A percentile compares a stretch with the other conserved stretches of the same genome.
Conservation (phyloP, 2,329 filamentous ascomycete genomes). For the Periconia sp. region DNA sequence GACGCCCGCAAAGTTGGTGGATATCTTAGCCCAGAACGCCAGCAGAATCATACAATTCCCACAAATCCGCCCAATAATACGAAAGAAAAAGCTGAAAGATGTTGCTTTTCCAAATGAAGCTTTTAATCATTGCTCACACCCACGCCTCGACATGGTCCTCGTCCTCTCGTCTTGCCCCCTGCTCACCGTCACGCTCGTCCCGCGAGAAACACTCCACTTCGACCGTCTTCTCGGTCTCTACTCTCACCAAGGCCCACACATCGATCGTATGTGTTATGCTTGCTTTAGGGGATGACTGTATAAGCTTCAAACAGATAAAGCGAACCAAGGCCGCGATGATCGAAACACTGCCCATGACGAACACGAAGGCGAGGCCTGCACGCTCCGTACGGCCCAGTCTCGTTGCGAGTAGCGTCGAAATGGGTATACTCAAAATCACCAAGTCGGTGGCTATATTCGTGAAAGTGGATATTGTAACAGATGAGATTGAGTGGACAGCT, state of each 20-base stretch:
- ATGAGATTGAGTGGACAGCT: conserved; percentile 27
- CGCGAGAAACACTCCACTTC: neutral
- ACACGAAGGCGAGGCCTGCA: conserved; percentile 28
- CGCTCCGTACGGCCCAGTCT: conserved; percentile 19
- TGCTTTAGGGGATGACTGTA: conserved; percentile 22
- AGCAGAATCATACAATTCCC: too few relatives aligned
- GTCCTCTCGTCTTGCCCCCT: too few relatives aligned
- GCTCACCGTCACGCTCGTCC: too few relatives aligned
- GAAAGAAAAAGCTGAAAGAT: too few relatives aligned
- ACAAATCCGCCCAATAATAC: too few relatives aligned
- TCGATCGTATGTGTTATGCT: conserved; percentile 38
- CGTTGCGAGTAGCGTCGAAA: conserved; percentile 21
- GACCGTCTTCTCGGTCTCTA: neutral
- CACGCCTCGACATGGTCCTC: too few relatives aligned
- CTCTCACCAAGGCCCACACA: conserved; percentile 30
- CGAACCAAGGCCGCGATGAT: conserved; percentile 29
- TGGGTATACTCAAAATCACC: conserved; percentile 29
- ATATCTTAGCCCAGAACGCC: too few relatives aligned
- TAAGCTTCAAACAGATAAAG: conserved; percentile 29
- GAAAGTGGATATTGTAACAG: conserved; percentile 31
- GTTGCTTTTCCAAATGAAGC: too few relatives aligned
- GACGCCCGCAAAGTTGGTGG: too few relatives aligned
- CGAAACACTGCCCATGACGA: conserved; percentile 28
- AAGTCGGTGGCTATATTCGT: conserved; percentile 31
- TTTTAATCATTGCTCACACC: too few relatives aligned